These are phyloP conservation scores for Daldinia caldariorum DNA, from an alignment of 495 filamentous ascomycete species.

Conservation along the genomic window DNA sequence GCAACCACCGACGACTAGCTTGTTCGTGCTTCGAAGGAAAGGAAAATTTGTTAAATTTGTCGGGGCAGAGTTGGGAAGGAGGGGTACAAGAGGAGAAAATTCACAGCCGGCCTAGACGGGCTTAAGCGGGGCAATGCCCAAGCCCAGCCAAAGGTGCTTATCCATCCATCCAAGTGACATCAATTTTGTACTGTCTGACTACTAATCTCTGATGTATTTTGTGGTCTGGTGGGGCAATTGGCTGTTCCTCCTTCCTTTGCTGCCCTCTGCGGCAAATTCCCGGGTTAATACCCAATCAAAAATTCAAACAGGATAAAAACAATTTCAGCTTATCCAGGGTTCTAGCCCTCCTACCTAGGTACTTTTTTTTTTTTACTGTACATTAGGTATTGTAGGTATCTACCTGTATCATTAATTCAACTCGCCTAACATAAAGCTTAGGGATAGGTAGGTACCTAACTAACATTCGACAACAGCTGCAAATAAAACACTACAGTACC, in stretches of 20 bases:
- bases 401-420: background rate
- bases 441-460: no score
- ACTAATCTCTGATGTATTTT: slow-evolving; percentile 2
- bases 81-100: slow-evolving; percentile 42
- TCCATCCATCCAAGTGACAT: slow-evolving; percentile 18
- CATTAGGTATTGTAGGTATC: no score
- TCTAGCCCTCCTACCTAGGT: no score
- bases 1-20: slow-evolving; percentile 49
- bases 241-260: slow-evolving; percentile 1
- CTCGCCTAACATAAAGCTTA: background rate
- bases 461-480: background rate
- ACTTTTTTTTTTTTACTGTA: no score
- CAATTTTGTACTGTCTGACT: slow-evolving; percentile 9
- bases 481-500: background rate
- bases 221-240: slow-evolving; percentile 24
- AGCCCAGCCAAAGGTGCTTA: no score
- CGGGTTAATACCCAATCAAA: slow-evolving; percentile 8
- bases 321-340: slow-evolving; percentile 28
- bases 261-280: slow-evolving; percentile 29
- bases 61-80: slow-evolving; percentile 34
- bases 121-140: slow-evolving; percentile 41
- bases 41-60: slow-evolving; percentile 45
- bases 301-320: slow-evolving; percentile 12
- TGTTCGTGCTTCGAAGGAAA: slow-evolving; percentile 43
- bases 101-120: slow-evolving; percentile 17